phyloP scores from a whole-genome alignment of 2,329 filamentous ascomycete genomes.

The Trichophyton schoenleinii region DNA sequence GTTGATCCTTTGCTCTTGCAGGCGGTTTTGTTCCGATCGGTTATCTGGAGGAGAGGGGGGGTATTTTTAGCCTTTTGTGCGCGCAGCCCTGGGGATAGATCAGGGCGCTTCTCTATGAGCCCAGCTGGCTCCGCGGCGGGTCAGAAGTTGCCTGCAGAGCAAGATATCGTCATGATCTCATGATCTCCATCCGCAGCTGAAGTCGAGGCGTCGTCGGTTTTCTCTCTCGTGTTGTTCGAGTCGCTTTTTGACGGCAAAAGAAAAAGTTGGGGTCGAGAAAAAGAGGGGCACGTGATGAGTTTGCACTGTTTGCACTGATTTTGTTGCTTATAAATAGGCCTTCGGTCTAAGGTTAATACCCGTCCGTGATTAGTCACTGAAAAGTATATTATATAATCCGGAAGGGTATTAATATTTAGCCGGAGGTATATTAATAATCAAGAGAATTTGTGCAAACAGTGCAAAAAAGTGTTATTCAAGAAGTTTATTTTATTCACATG shows the following conservation, averaged over 20 bases:
- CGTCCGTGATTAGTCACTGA: background rate
- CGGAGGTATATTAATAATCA: background rate
- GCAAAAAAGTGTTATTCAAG: background rate
- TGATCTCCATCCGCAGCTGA: background rate
- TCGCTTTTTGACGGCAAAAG: background rate
- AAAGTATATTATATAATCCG: background rate
- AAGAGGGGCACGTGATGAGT: background rate
- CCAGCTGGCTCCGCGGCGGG: background rate
- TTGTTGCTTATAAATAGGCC: background rate
- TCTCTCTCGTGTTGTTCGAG: background rate
- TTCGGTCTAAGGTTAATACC: background rate
- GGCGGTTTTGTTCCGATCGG: background rate
- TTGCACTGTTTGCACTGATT: background rate
- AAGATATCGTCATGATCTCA: background rate
- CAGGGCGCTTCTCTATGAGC: background rate
- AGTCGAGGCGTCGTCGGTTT: background rate
- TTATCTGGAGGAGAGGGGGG: background rate
- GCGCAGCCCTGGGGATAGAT: background rate
- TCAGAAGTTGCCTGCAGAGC: background rate
- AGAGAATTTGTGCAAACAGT: background rate
- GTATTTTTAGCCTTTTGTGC: background rate
- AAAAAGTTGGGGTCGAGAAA: background rate
- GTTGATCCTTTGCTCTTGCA: background rate
- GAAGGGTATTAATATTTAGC: background rate
- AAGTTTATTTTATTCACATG: no score